These are phyloP conservation scores for Cucumis cinereus DNA, from an alignment of 306 rosid species.

Conservation along the genomic window DNA sequence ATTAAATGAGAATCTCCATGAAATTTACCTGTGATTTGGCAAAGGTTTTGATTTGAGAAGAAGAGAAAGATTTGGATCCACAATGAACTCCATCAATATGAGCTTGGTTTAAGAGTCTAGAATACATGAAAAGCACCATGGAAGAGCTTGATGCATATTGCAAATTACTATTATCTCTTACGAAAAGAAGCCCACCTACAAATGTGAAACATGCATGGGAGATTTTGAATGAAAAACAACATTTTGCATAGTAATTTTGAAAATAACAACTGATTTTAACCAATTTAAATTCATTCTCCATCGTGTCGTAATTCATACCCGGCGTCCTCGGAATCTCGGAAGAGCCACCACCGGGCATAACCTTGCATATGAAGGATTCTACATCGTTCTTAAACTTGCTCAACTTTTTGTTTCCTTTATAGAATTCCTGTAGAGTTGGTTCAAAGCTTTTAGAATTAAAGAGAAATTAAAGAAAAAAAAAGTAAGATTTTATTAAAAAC, in stretches of 20 bases:
- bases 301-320: constrained; percentile 17
- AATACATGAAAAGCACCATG: constrained; percentile 51
- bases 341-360: constrained; percentile 77
- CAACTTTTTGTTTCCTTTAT: constrained; percentile 39
- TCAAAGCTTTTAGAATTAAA: background rate
- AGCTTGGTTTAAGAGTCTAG: constrained; percentile 35
- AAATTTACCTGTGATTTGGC: constrained; percentile 51
- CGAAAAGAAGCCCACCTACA: constrained; percentile 64
- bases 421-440: constrained; percentile 34
- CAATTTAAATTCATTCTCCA: too few species aligned
- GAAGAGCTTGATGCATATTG: constrained; percentile 59
- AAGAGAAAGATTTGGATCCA: constrained; percentile 42
- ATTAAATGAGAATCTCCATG: too few species aligned
- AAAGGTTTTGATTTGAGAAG: constrained; percentile 43
- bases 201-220: background rate
- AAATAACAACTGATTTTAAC: too few species aligned
- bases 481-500: background rate
- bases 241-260: too few species aligned
- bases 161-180: constrained; percentile 58
- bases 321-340: constrained; percentile 45
- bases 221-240: too few species aligned
- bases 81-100: constrained; percentile 39
- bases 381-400: constrained; percentile 37
- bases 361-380: constrained; percentile 52
- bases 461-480: background rate